Base-by-base conservation (phyloP, 305 asterid genomes). In the Fraxinus baroniana region DNA sequence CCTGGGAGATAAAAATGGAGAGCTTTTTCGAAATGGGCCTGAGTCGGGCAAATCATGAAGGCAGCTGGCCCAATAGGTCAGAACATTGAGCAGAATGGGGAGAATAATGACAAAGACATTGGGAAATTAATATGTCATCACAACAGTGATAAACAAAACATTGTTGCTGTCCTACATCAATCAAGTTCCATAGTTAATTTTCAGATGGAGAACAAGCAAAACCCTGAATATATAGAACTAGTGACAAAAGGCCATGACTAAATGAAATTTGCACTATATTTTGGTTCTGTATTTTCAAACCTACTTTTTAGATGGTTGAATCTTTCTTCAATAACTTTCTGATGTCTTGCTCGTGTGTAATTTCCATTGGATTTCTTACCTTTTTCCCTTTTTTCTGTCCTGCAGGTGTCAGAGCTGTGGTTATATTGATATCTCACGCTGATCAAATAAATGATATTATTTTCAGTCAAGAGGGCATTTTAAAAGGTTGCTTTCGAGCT, bases 321-420 rank as follows among this genome's bases (percentile, higher is more conserved):
- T n/a, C 78, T 82, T 71, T 74, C 46, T 80, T 44, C 52, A 15
- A 35, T 24, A 75, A 18, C 52, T 68, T 28, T 79, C 7, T 37
- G 7, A 49, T 4, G 28, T 46, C 74, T 30, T 28, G 33, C 32
- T 64, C 18, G 6, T 35, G 82, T 18, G 82, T 26, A 39, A 35
- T 33, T 78, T 83, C 15, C 1, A 78, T 77, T 82, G 30, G 46
- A 66, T 10, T 36, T 66, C 46, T 76, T 32, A 79, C 44, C 44
- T 60, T 39, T 81, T 80, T n/a, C 37, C 74, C 66, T 24, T 60
- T 36, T 28, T 64, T n/a, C n/a, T 85, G 78, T 75, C 49, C 24
- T 81, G 83, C 94, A 95, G 98, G 94, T 85, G 94, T 90, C 76
- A 89, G 79, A 80, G 98, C 99, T 83, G 84, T 95, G 91, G 92